Evolutionary conservation across 495 filamentous ascomycete genomes (phyloP).

Genomic region (Chaetomium cochliodes): DNA sequence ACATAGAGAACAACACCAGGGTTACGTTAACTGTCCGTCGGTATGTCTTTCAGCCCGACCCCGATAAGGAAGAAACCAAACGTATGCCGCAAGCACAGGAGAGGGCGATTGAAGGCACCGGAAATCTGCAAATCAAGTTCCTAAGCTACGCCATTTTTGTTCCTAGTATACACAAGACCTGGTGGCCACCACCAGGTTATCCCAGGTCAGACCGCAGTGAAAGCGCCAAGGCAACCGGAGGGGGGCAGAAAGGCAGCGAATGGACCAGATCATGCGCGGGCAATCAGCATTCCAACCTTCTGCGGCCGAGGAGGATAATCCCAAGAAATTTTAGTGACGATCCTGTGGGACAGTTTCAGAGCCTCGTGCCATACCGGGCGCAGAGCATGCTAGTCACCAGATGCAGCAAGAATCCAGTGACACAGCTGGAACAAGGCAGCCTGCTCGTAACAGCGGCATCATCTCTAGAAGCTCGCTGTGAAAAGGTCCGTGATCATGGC

Average conservation of each 20-base stretch:
- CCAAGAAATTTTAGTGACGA: background rate
- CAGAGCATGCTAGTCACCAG: slow-evolving; percentile 3
- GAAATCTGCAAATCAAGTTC: background rate
- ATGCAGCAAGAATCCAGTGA: background rate
- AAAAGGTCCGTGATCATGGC: background rate
- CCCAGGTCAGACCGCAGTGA: background rate
- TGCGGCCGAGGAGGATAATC: background rate
- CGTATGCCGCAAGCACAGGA: too few species aligned
- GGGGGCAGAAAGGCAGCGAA: background rate
- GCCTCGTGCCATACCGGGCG: slow-evolving; percentile 13
- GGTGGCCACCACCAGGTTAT: background rate
- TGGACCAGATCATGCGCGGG: background rate
- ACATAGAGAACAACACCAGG: background rate
- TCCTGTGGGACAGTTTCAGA: slow-evolving; percentile 2
- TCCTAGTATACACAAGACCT: slow-evolving; percentile 4
- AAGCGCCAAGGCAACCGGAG: background rate
- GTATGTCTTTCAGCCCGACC: background rate
- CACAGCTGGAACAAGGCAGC: background rate
- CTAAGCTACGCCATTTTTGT: background rate
- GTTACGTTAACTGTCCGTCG: background rate
- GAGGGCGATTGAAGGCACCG: too few species aligned
- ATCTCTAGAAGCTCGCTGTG: background rate
- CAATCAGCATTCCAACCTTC: background rate
- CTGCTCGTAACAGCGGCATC: background rate
- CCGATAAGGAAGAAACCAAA: background rate